A percentile compares a stretch with the other conserved stretches of the same genome.
Evolutionary conservation across 2,329 filamentous ascomycete genomes (phyloP).

Genomic region (Tolypocladium paradoxum): DNA sequence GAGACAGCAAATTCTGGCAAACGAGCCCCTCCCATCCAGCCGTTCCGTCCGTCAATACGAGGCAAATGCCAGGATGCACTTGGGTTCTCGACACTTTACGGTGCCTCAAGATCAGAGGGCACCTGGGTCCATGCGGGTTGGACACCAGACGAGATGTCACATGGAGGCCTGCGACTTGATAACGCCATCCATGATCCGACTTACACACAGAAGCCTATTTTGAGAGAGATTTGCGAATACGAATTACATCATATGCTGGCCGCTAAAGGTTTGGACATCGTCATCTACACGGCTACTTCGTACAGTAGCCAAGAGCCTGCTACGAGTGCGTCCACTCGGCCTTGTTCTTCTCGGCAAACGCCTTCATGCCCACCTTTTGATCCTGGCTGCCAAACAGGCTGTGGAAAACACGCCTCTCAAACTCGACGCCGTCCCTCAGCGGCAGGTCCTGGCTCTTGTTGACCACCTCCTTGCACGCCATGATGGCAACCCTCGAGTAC

Average conservation of each 20-base stretch:
- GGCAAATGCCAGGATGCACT: background rate
- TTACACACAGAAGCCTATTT: background rate
- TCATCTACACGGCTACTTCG: too few relatives aligned
- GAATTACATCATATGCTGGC: background rate
- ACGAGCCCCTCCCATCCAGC: background rate
- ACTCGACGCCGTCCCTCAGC: constrained; percentile 85
- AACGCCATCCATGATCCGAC: too few relatives aligned
- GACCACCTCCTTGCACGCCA: constrained; percentile 93
- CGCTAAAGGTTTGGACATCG: too few relatives aligned
- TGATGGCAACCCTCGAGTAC: constrained; percentile 76
- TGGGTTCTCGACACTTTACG: too few relatives aligned
- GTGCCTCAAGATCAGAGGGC: background rate
- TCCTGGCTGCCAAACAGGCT: constrained; percentile 86
- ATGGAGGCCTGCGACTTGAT: too few relatives aligned
- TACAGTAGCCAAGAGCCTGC: background rate
- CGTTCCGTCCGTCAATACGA: background rate
- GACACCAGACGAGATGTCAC: background rate
- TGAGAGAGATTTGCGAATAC: background rate
- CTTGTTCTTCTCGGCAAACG: constrained; percentile 92
- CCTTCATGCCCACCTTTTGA: constrained; percentile 94
- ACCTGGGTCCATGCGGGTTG: background rate
- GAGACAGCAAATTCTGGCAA: background rate
- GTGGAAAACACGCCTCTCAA: constrained; percentile 88
- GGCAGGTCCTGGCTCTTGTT: constrained; percentile 95
- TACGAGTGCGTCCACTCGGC: constrained; percentile 79